Evolutionary conservation across 805 yeast species (phyloP).

Genomic region (Starmerella kuoi): DNA sequence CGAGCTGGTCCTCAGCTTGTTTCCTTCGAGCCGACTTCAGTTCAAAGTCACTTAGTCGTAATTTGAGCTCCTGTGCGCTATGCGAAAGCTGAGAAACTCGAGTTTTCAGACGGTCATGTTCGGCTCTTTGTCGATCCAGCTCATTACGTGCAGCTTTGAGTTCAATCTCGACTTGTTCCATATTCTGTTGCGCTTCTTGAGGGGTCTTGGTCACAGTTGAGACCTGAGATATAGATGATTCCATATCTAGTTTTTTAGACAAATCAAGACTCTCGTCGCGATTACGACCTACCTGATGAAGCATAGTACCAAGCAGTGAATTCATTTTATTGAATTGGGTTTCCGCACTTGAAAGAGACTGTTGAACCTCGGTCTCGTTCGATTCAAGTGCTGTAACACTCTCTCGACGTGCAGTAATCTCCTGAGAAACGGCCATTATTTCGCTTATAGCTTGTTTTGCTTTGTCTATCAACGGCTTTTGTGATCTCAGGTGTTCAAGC

Average conservation of each 20-base stretch:
- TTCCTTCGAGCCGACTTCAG: background rate
- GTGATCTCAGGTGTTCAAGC: conserved; percentile 11
- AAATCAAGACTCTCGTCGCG: conserved; percentile 3
- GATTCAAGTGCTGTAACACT: background rate
- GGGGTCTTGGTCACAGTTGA: conserved; percentile 7
- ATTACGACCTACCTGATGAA: background rate
- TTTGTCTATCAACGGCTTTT: background rate
- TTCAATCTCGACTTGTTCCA: conserved; percentile 16
- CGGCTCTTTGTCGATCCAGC: conserved; percentile 5
- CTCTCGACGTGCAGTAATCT: no score
- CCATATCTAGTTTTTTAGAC: conserved; percentile 3
- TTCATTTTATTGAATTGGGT: no score
- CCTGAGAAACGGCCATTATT: no score
- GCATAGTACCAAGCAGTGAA: no score
- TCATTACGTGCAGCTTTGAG: background rate
- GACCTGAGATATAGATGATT: background rate
- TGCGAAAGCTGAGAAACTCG: conserved; percentile 9
- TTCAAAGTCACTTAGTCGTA: conserved; percentile 21
- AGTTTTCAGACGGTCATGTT: conserved; percentile 1
- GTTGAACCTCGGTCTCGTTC: background rate
- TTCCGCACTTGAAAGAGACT: no score
- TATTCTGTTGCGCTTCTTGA: conserved; percentile 25
- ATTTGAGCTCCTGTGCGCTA: conserved; percentile 14
- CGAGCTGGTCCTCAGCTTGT: conserved; percentile 2
- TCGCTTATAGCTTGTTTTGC: no score